Evolutionary conservation across 2,329 filamentous ascomycete genomes (phyloP).

Genomic region (Chaetomiaceae sp.): DNA sequence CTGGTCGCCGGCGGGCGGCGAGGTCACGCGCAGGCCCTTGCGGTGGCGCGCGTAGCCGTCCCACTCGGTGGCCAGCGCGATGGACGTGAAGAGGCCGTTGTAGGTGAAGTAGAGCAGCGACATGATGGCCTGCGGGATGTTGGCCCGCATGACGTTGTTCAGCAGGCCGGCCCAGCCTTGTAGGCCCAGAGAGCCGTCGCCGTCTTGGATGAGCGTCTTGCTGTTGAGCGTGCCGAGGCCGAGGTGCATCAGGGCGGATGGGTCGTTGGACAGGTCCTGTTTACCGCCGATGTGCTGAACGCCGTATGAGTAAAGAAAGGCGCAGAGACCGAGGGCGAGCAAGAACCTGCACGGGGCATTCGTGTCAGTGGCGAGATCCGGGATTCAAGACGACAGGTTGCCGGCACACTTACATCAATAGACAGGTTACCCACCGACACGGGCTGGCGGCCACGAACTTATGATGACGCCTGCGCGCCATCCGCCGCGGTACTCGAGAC

Average conservation of each 20-base stretch:
- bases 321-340: not conserved
- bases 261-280: too few relatives aligned
- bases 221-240: not conserved
- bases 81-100: constrained; percentile 40
- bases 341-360: not conserved
- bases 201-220: not conserved
- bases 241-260: not conserved
- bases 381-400: too few relatives aligned
- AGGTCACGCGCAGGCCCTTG: constrained; percentile 38
- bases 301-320: not conserved
- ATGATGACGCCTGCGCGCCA: not conserved
- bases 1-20: constrained; percentile 33
- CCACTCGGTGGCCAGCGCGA: constrained; percentile 43
- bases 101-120: constrained; percentile 40
- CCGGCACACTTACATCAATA: constrained; percentile 1
- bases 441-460: not conserved
- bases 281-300: not conserved
- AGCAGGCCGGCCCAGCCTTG: constrained; percentile 19
- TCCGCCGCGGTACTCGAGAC: not conserved
- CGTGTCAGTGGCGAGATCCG: too few relatives aligned
- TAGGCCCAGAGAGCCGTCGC: not conserved
- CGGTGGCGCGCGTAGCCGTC: constrained; percentile 30
- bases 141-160: constrained; percentile 36
- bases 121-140: constrained; percentile 41
- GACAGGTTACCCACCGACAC: not conserved